phyloP scores from a whole-genome alignment of 2,329 filamentous ascomycete species.

The Dactylellina drechsleri region DNA sequence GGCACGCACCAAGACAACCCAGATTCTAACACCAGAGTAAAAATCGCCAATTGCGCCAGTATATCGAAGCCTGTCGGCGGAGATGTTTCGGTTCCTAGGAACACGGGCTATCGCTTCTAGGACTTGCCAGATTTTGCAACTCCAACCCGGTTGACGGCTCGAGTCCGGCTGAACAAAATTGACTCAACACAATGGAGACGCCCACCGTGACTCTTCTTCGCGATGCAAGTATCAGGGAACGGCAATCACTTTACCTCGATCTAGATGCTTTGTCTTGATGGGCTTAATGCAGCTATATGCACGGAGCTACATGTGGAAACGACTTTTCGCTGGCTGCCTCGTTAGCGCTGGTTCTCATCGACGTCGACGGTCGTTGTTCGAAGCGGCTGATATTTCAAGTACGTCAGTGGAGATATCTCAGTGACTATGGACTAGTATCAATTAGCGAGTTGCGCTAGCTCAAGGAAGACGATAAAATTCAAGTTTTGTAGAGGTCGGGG shows the following conservation, averaged over 20 bases:
- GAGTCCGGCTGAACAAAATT: too few relatives aligned
- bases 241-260: too few relatives aligned
- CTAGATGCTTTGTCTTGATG: too few relatives aligned
- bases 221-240: too few relatives aligned
- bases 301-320: too few relatives aligned
- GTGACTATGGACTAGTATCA: background rate
- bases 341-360: background rate
- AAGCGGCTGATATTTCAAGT: background rate
- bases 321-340: background rate
- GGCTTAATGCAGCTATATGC: too few relatives aligned
- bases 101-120: background rate
- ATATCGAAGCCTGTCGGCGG: background rate
- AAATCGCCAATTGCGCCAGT: background rate
- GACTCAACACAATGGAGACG: too few relatives aligned
- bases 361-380: conserved; percentile 6
- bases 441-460: background rate
- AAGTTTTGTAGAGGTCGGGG: conserved; percentile 9
- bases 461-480: background rate
- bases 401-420: background rate
- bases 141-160: too few relatives aligned
- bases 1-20: background rate
- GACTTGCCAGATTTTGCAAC: background rate
- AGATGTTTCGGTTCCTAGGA: conserved; percentile 2
- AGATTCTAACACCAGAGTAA: background rate
- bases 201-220: too few relatives aligned